These are phyloP conservation scores for Chrysoporthe puriensis DNA, from an alignment of 2,329 filamentous ascomycete species.

Conservation along the genomic window DNA sequence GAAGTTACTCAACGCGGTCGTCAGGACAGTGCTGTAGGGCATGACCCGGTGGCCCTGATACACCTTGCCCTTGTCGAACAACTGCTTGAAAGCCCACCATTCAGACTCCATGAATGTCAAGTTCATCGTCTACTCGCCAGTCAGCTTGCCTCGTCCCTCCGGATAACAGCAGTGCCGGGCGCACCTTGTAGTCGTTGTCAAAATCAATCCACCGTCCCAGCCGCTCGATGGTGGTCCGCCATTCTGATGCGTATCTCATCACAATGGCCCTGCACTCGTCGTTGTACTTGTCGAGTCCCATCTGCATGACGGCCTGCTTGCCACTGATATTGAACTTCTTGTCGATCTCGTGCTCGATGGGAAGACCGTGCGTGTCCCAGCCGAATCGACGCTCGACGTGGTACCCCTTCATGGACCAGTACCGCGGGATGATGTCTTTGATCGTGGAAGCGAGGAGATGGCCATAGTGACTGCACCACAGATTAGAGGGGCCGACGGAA, in stretches of 20 bases:
- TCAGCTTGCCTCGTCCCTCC: constrained; percentile 27
- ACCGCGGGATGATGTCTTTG: constrained; percentile 94
- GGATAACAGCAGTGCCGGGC: neutral
- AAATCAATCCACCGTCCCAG: constrained; percentile 97
- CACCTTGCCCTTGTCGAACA: constrained; percentile 86
- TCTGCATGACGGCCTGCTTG: constrained; percentile 81
- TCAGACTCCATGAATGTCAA: constrained; percentile 92
- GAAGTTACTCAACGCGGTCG: constrained; percentile 89
- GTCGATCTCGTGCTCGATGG: constrained; percentile 97
- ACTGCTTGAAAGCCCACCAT: constrained; percentile 96
- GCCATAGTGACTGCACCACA: constrained; percentile 52
- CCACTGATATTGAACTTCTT: constrained; percentile 85
- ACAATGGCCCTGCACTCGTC: constrained; percentile 90
- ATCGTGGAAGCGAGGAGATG: constrained; percentile 91
- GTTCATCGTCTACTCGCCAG: constrained; percentile 75
- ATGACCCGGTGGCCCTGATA: constrained; percentile 92
- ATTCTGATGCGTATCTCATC: constrained; percentile 86
- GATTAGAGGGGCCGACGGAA: constrained; percentile 5
- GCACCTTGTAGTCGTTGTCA: constrained; percentile 87
- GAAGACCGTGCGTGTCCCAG: constrained; percentile 93
- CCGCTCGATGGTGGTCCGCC: constrained; percentile 85
- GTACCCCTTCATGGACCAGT: constrained; percentile 96
- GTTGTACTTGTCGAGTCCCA: constrained; percentile 90
- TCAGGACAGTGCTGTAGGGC: constrained; percentile 91
- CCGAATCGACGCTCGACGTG: constrained; percentile 92